These are phyloP conservation scores for Rhynchosporium secalis DNA, from an alignment of 2,329 filamentous ascomycete species.

Conservation along the genomic window DNA sequence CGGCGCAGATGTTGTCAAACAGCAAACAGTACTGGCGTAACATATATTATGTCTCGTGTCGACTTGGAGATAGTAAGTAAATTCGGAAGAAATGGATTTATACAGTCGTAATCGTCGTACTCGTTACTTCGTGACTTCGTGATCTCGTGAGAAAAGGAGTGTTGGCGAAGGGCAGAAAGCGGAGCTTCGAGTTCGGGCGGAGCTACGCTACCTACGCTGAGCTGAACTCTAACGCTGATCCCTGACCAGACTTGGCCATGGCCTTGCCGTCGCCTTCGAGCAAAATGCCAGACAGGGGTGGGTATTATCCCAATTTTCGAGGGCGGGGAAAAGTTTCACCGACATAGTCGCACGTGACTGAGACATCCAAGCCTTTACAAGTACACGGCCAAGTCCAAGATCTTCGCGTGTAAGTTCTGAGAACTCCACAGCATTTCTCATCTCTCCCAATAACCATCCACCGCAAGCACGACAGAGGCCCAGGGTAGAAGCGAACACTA, in stretches of 20 bases:
- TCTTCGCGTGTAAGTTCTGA: constrained; percentile 14
- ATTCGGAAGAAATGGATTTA: neutral
- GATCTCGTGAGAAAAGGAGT: neutral
- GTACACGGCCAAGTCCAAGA: neutral
- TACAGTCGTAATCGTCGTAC: neutral
- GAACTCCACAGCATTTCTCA: constrained; percentile 11
- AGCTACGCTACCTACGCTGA: neutral
- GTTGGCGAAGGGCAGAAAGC: constrained; percentile 5
- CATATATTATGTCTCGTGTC: neutral
- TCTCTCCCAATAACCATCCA: constrained; percentile 5
- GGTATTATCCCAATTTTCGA: neutral
- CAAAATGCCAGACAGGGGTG: neutral
- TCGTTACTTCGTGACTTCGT: constrained; percentile 9
- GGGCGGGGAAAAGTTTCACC: constrained; percentile 3
- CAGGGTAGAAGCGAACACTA: neutral
- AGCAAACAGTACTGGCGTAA: neutral
- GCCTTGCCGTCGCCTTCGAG: neutral
- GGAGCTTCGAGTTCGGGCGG: constrained; percentile 11
- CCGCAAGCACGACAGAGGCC: neutral
- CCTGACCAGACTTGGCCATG: neutral
- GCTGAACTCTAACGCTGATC: neutral
- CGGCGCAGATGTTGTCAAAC: neutral
- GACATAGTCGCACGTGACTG: neutral
- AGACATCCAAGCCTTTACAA: neutral
- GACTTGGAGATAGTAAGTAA: neutral